Percentiles rank a stretch among this genome's conserved stretches.
Evolutionary conservation across 805 yeast genomes (phyloP).

Genomic region (Sugiyamaella lignohabitans): DNA sequence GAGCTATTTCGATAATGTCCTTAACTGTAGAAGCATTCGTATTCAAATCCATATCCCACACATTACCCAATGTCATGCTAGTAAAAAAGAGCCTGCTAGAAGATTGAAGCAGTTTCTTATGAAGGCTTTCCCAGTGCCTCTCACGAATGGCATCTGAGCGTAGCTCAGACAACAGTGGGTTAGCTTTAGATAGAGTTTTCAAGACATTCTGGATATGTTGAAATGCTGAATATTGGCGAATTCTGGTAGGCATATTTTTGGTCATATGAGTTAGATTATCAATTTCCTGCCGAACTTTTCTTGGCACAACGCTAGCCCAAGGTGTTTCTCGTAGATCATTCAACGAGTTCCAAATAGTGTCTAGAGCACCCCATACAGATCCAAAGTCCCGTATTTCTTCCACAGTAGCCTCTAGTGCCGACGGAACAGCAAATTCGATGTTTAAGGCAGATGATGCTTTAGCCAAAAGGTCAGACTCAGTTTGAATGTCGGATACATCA

Average conservation of each 20-base stretch:
- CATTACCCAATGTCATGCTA: conserved; percentile 45
- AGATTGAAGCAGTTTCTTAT: conserved; percentile 28
- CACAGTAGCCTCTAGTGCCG: conserved; percentile 29
- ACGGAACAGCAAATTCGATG: conserved; percentile 28
- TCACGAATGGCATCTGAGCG: conserved; percentile 51
- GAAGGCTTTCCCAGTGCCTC: conserved; percentile 60
- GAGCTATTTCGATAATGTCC: conserved; percentile 53
- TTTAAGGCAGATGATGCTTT: conserved; percentile 34
- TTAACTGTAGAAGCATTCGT: conserved; percentile 43
- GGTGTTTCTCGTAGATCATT: conserved; percentile 35
- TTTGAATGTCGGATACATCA: conserved; percentile 12
- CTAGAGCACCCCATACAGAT: conserved; percentile 59
- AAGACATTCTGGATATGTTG: conserved; percentile 47
- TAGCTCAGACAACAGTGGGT: conserved; percentile 40
- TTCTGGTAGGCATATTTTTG: conserved; percentile 48
- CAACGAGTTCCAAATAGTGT: conserved; percentile 43
- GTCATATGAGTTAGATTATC: conserved; percentile 45
- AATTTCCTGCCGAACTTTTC: conserved; percentile 41
- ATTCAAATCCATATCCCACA: conserved; percentile 51
- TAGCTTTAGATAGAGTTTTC: conserved; percentile 36
- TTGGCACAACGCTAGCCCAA: conserved; percentile 48
- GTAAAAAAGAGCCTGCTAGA: conserved; percentile 8
- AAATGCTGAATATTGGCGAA: conserved; percentile 65
- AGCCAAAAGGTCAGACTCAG: conserved; percentile 22
- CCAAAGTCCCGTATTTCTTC: conserved; percentile 52